Evolutionary conservation across 164 flowering plant genomes (phyloP).

Genomic region (Sedum album): DNA sequence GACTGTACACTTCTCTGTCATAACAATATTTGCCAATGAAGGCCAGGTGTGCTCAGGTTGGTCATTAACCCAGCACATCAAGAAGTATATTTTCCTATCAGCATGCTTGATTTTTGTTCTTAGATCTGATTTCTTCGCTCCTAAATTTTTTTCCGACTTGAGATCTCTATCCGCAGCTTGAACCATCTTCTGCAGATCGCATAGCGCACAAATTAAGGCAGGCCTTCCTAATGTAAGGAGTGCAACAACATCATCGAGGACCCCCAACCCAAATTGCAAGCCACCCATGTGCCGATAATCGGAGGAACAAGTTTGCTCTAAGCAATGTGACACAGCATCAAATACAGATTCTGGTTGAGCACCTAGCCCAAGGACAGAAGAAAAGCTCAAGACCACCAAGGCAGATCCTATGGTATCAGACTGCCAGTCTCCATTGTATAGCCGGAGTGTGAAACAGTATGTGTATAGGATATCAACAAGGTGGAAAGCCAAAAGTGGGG

Average conservation of each 20-base stretch:
- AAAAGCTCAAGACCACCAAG: constrained; percentile 44
- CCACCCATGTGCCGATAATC: constrained; percentile 66
- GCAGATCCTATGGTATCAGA: constrained; percentile 64
- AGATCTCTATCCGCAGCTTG: constrained; percentile 43
- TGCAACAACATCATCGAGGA: constrained; percentile 47
- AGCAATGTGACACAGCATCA: constrained; percentile 51
- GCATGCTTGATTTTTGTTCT: constrained; percentile 1
- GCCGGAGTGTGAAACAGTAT: constrained; percentile 83
- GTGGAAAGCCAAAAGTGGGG: constrained; percentile 65
- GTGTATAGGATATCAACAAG: constrained; percentile 70
- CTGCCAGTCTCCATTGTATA: constrained; percentile 89
- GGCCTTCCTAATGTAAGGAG: constrained; percentile 47
- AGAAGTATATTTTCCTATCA: constrained; percentile 6
- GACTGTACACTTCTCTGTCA: constrained; percentile 38
- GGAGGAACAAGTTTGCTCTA: constrained; percentile 77
- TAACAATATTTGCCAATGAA: constrained; percentile 44
- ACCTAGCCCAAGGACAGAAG: constrained; percentile 63
- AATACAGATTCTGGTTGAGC: constrained; percentile 51
- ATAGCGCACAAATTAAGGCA: constrained; percentile 53
- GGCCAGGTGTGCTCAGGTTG: constrained; percentile 69
- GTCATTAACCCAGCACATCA: constrained; percentile 25
- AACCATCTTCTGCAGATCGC: constrained; percentile 57
- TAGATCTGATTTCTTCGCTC: not conserved
- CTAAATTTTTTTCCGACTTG: constrained; percentile 32
- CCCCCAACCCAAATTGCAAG: constrained; percentile 44